phyloP scores from a whole-genome alignment of 2,329 filamentous ascomycete genomes.

The Epichloe scottii region DNA sequence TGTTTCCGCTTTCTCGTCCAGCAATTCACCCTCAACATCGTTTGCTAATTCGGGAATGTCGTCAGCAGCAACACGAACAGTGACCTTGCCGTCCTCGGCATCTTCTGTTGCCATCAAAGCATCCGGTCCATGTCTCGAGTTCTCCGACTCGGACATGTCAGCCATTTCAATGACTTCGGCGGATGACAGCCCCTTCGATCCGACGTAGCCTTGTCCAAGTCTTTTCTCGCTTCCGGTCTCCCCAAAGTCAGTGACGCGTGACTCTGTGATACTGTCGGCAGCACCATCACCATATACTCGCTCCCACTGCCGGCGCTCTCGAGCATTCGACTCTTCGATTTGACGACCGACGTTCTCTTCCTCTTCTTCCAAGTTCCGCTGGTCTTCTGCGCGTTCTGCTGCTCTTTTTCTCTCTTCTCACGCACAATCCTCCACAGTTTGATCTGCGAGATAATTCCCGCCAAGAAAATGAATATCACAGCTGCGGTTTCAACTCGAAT shows the following conservation, averaged over 20 bases:
- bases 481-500: constrained; percentile 76
- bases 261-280: constrained; percentile 19
- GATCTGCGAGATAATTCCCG: constrained; percentile 73
- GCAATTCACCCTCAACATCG: constrained; percentile 11
- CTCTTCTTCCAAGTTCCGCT: constrained; percentile 44
- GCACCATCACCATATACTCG: constrained; percentile 55
- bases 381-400: constrained; percentile 34
- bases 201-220: constrained; percentile 20
- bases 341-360: constrained; percentile 60
- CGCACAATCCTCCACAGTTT: constrained; percentile 75
- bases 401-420: constrained; percentile 43
- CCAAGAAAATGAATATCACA: constrained; percentile 59
- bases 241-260: constrained; percentile 39
- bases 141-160: constrained; percentile 28
- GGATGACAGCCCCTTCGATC: constrained; percentile 24
- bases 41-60: constrained; percentile 23
- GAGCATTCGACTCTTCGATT: constrained; percentile 48
- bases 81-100: constrained; percentile 33
- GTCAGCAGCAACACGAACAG: constrained; percentile 39
- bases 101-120: constrained; percentile 30
- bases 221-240: constrained; percentile 36
- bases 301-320: constrained; percentile 63
- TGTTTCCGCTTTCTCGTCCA: constrained; percentile 19
- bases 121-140: constrained; percentile 17
- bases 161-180: constrained; percentile 42